These are phyloP conservation scores for Russula sp. DNA, from an alignment of 768 basidiomycete species.

Conservation along the genomic window DNA sequence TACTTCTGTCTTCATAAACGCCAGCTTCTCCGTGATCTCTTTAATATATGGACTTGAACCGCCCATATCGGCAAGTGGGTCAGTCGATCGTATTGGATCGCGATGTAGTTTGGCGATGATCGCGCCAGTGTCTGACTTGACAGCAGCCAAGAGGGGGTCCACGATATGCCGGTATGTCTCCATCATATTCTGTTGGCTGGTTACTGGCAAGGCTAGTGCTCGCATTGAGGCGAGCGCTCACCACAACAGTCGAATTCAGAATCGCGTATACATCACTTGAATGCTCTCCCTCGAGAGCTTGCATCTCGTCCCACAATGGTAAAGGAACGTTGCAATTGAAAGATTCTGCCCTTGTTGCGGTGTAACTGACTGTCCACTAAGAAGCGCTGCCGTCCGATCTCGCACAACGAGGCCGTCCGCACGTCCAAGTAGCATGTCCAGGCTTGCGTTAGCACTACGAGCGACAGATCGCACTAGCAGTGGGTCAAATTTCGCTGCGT, in stretches of 20 bases:
- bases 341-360: constrained; percentile 77
- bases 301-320: constrained; percentile 68
- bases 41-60: constrained; percentile 86
- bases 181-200: constrained; percentile 46
- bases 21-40: constrained; percentile 84
- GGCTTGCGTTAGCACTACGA: constrained; percentile 59
- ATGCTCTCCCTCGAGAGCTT: constrained; percentile 67
- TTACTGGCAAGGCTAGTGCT: neutral
- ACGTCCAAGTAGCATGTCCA: constrained; percentile 66
- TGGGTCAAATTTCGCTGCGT: constrained; percentile 91
- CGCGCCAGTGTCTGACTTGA: constrained; percentile 76
- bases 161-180: constrained; percentile 53
- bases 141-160: constrained; percentile 60
- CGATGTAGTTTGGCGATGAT: constrained; percentile 84
- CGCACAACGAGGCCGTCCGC: constrained; percentile 67
- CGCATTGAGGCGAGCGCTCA: constrained; percentile 36
- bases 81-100: constrained; percentile 68
- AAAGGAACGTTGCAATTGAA: constrained; percentile 73
- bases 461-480: constrained; percentile 78
- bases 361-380: constrained; percentile 75
- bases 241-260: constrained; percentile 57
- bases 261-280: constrained; percentile 53
- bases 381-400: constrained; percentile 73
- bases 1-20: constrained; percentile 76
- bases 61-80: constrained; percentile 53